Evolutionary conservation across 73 alveolate genomes (phyloP).

Genomic region (Tetrahymena borealis): DNA sequence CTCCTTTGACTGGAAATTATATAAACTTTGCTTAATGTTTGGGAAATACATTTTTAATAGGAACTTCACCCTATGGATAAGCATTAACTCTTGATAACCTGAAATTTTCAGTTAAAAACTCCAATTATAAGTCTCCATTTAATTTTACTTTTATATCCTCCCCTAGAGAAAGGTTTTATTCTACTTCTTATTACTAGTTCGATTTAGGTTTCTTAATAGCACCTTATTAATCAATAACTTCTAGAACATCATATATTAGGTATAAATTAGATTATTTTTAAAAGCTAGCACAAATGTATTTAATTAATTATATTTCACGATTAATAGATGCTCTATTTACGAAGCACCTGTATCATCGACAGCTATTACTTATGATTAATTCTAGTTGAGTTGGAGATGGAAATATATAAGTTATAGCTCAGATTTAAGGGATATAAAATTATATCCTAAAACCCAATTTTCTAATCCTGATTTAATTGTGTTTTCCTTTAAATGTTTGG

Average conservation of each 20-base stretch:
- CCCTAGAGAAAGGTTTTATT: not conserved
- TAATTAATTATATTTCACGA: not conserved
- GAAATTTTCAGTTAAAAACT: not conserved
- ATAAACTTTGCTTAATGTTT: not conserved
- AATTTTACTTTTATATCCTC: not conserved
- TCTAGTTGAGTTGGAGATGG: not conserved
- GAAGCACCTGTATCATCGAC: not conserved
- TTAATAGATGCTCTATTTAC: not conserved
- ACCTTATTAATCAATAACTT: not conserved
- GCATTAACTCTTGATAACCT: not conserved
- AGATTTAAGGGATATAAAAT: not conserved
- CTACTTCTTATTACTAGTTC: not conserved
- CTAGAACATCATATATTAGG: not conserved
- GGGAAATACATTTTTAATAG: not conserved
- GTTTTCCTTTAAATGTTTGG: not conserved
- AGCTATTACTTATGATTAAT: not conserved
- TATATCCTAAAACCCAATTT: not conserved
- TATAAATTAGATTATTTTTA: not conserved
- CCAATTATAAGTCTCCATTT: not conserved
- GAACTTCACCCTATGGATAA: not conserved
- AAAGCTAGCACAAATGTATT: not conserved
- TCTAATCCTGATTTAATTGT: not conserved
- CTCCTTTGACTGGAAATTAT: not conserved
- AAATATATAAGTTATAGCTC: not conserved
- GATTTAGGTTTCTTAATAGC: not conserved